phyloP scores from a whole-genome alignment of 1,139 yeast genomes.

The Dujonia santamariae region DNA sequence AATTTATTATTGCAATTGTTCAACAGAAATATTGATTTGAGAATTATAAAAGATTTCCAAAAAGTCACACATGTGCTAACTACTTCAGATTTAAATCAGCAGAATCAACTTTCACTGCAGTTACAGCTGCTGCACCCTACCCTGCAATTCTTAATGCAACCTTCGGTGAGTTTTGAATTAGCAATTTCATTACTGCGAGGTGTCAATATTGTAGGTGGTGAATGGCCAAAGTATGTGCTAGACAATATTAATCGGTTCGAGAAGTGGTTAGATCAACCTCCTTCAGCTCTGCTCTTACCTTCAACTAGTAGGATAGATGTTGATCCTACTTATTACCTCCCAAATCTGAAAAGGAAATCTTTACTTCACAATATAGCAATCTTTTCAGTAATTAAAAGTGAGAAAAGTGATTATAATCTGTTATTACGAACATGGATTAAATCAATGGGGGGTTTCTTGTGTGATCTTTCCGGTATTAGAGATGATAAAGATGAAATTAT shows the following conservation, averaged over 20 bases:
- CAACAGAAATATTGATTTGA: constrained; percentile 20
- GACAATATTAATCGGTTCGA: constrained; percentile 13
- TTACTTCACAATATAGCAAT: constrained; percentile 14
- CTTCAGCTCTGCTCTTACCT: constrained; percentile 15
- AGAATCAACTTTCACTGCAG: constrained; percentile 15
- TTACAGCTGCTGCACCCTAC: no score
- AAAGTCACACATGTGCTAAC: constrained; percentile 26
- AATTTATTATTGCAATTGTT: constrained; percentile 9
- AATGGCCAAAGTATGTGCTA: constrained; percentile 21
- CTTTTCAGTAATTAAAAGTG: constrained; percentile 10
- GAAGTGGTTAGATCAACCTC: constrained; percentile 18
- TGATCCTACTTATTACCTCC: constrained; percentile 11
- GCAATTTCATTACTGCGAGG: constrained; percentile 23
- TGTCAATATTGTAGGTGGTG: constrained; percentile 22
- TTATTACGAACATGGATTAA: constrained; percentile 14
- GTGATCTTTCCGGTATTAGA: no score
- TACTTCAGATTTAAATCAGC: constrained; percentile 12
- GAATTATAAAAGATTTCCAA: constrained; percentile 17
- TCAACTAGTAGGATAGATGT: constrained; percentile 8
- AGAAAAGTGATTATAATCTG: constrained; percentile 4
- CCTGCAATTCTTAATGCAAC: no score
- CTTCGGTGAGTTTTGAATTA: constrained; percentile 5
- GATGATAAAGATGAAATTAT: no score
- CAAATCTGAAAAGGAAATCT: constrained; percentile 13
- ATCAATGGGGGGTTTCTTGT: constrained; percentile 15